Percentiles rank a stretch among this genome's conserved stretches.
Conservation (phyloP, 495 filamentous ascomycete species). For the Halenospora varia region DNA sequence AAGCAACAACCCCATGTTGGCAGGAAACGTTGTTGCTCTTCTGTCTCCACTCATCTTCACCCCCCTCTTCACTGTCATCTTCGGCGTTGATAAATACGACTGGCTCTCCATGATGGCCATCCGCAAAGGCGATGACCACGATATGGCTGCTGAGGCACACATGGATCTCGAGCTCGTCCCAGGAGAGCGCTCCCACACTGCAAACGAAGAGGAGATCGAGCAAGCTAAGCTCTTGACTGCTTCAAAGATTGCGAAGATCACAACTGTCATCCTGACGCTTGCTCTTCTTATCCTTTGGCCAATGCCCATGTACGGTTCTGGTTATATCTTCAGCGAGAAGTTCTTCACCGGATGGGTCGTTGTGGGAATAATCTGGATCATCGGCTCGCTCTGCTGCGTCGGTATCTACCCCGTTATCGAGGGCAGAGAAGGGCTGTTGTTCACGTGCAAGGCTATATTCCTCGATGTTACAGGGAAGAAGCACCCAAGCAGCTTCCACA, state of each 20-base stretch:
- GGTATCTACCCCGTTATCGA: slow-evolving; percentile 24
- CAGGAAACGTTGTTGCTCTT: slow-evolving; percentile 74
- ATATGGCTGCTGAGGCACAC: slow-evolving; percentile 28
- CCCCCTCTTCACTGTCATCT: slow-evolving; percentile 67
- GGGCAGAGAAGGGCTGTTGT: slow-evolving; percentile 48
- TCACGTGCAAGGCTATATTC: slow-evolving; percentile 62
- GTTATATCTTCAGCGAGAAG: slow-evolving; percentile 71
- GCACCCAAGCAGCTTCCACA: slow-evolving; percentile 15
- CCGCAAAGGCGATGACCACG: slow-evolving; percentile 60
- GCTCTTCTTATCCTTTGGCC: slow-evolving; percentile 86
- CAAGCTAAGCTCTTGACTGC: slow-evolving; percentile 59
- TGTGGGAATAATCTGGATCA: slow-evolving; percentile 73
- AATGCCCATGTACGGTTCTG: slow-evolving; percentile 86
- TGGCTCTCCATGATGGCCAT: slow-evolving; percentile 84
- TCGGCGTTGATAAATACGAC: slow-evolving; percentile 70
- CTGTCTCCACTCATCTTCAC: slow-evolving; percentile 77
- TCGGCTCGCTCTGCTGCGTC: slow-evolving; percentile 44
- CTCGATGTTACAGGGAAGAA: slow-evolving; percentile 51
- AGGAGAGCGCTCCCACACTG: slow-evolving; percentile 8
- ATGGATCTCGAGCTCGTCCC: slow-evolving; percentile 24
- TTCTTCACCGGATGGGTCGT: slow-evolving; percentile 81
- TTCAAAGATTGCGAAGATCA: slow-evolving; percentile 71
- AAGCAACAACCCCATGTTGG: slow-evolving; percentile 84
- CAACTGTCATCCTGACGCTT: slow-evolving; percentile 71
- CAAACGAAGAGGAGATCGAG: slow-evolving; percentile 13